Evolutionary conservation across 495 filamentous ascomycete species (phyloP), one percentile per base, ranked within the genome.

Genomic region (Tirmania nivea): DNA sequence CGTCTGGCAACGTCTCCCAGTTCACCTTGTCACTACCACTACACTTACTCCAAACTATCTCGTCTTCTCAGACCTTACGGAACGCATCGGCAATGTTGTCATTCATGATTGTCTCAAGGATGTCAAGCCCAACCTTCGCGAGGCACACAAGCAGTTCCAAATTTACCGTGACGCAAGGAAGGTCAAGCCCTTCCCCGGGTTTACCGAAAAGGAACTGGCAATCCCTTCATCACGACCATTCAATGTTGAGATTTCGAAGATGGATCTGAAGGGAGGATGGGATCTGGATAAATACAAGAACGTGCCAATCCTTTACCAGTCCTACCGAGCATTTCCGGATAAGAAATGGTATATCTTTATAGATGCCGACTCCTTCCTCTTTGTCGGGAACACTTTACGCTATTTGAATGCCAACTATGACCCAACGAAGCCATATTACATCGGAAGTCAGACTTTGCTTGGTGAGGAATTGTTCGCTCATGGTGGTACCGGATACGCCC

Each of bases 271-370:
- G 47, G 70, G 70, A 17, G 70, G 71, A 21, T 77, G 74, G 74
- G 73, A 73, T 35, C 67, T 78, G 16, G 75, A 78, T 55, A 76
- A 77, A 57, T 78, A 73, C 73, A 78, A 77, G 62, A 73, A 74
- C 56, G 57, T 78, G 12, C 74, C 74, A 12, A 77, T 77, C 72
- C 65, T 73, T 3, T 67, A 71, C 54, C 65, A 71, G 55, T 67
- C 74, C 7, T 20, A 50, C 16, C 21, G 48, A 5, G 48, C 48
- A 17, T 19, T 31, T 19, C 71, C 72, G 14, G 63, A 71, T 48
- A 73, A 73, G 17, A 74, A 79, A 54, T 84, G 78, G 76, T 84
- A 77, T 59, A 60, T 83, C 49, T 80, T 83, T 60, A 75, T 82
- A 64, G 79, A 83, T 52, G 78, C 78, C 8, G 79, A 83, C 63